Evolutionary conservation across 2,329 filamentous ascomycete genomes (phyloP), one percentile per base, ranked within the genome.

Genomic region (Ophiostoma perfectum): DNA sequence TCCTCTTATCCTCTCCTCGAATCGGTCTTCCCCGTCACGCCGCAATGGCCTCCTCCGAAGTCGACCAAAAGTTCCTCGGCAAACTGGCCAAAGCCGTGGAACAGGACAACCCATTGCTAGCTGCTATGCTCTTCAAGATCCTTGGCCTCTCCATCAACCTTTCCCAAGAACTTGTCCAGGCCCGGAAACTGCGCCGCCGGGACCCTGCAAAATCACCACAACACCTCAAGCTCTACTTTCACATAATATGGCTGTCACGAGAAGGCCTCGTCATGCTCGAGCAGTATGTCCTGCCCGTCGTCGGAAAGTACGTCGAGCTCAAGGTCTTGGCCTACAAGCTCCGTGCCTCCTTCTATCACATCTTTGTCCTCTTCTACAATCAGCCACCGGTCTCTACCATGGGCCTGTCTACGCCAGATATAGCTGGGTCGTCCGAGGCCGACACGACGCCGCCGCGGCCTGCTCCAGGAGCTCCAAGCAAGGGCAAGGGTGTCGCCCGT

Each of bases 31-130:
- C 18, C 12, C 6, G 3, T 18, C 41, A 14, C 42, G 9, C n/a
- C 70, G 75, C 76, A 71, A 99, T 98, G 95, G 95, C 95, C 80
- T 95, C 93, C 77, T 95, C 93, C 70, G 92, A 97, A 80, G 92
- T 98, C 71, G 95, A 99, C 78, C 93, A 97, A 81, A 99, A 98
- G 81, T 97, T 96, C 80, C 85, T 99, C 75, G 93, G 92, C 80
- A 89, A 88, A 76, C 89, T 97, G 77, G 94, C 95, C 77, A 90
- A 89, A 79, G 85, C 88, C 71, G 93, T 92, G 73, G 88, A 89
- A 76, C 81, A 85, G 70, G 88, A 91, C 73, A 95, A 94, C 75
- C 88, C 91, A 3, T 83, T 93, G 18, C 85, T 98, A 63, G 91
- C 91, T 7, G 85, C 86, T 27, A 93, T 92, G 77, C 85, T 99